These are phyloP conservation scores for Hypoxylon rubiginosum DNA, from an alignment of 2,329 filamentous ascomycete species.

Conservation along the genomic window DNA sequence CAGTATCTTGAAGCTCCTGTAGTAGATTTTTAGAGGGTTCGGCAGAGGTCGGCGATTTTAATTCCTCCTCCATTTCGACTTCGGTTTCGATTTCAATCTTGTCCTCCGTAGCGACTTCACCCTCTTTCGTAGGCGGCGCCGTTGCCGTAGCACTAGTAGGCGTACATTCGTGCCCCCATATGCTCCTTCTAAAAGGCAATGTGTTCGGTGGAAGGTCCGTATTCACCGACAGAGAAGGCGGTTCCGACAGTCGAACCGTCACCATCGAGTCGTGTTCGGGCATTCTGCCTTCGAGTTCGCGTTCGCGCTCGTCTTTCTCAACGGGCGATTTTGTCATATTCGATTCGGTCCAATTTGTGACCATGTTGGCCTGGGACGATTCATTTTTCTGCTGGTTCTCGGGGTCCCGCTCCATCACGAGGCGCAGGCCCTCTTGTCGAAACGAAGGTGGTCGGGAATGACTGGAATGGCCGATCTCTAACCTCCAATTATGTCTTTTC, in stretches of 20 bases:
- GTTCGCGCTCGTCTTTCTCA: conserved; percentile 35
- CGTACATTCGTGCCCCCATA: conserved; percentile 51
- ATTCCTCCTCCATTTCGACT: conserved; percentile 13
- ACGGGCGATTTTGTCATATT: conserved; percentile 42
- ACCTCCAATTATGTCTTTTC: conserved; percentile 46
- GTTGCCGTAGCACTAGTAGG: conserved; percentile 49
- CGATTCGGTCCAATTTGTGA: conserved; percentile 37
- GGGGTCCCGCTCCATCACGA: conserved; percentile 48
- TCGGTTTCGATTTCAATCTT: conserved; percentile 12
- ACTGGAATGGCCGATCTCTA: conserved; percentile 50
- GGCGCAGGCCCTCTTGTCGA: conserved; percentile 38
- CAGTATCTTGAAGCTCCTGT: conserved; percentile 40
- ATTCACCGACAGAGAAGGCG: conserved; percentile 65
- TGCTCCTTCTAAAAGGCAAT: conserved; percentile 50
- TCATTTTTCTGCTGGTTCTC: conserved; percentile 44
- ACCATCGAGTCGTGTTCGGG: conserved; percentile 78
- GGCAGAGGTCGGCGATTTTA: conserved; percentile 26
- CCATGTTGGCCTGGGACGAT: conserved; percentile 30
- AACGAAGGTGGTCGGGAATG: conserved; percentile 43
- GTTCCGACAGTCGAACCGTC: conserved; percentile 79
- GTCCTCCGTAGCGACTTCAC: conserved; percentile 26
- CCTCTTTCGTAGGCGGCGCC: conserved; percentile 43
- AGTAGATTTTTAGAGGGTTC: conserved; percentile 40
- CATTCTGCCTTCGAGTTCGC: conserved; percentile 32
- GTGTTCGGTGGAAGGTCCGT: conserved; percentile 54